These are phyloP conservation scores for Bisporella sp. DNA, from an alignment of 2,329 filamentous ascomycete species.

Conservation along the genomic window DNA sequence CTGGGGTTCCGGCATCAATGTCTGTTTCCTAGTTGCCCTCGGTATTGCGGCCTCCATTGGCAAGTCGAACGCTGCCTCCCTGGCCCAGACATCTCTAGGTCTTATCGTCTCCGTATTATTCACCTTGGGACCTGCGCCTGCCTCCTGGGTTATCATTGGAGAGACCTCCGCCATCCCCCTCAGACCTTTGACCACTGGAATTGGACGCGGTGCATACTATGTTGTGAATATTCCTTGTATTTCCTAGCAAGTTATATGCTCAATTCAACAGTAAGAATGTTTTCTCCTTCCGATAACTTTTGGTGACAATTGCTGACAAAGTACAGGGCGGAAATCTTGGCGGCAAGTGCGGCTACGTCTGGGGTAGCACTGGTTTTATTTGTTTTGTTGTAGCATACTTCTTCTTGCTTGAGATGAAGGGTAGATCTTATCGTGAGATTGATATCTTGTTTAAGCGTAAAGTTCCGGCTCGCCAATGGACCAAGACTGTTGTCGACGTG, in stretches of 20 bases:
- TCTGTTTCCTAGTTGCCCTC: slow-evolving; percentile 46
- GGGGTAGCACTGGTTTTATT: slow-evolving; percentile 49
- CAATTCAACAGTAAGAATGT: slow-evolving; percentile 31
- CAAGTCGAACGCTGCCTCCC: slow-evolving; percentile 31
- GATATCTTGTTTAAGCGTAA: slow-evolving; percentile 37
- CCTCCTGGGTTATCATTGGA: slow-evolving; percentile 60
- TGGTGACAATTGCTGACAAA: background rate
- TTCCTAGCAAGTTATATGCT: slow-evolving; percentile 56
- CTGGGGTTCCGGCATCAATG: slow-evolving; percentile 49
- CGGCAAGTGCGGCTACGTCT: slow-evolving; percentile 52
- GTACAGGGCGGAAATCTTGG: slow-evolving; percentile 35
- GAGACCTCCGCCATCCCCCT: slow-evolving; percentile 61
- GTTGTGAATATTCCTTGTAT: slow-evolving; percentile 59
- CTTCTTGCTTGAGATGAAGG: slow-evolving; percentile 53
- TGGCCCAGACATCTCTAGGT: slow-evolving; percentile 55
- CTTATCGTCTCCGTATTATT: slow-evolving; percentile 61
- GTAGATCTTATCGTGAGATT: slow-evolving; percentile 43
- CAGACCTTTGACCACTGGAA: slow-evolving; percentile 56
- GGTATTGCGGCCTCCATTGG: slow-evolving; percentile 51
- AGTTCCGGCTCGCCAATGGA: slow-evolving; percentile 34
- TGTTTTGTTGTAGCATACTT: slow-evolving; percentile 43
- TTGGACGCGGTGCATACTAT: slow-evolving; percentile 59
- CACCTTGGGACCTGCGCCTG: slow-evolving; percentile 53
- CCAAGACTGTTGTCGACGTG: slow-evolving; percentile 47
- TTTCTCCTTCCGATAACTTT: too few relatives aligned